Percentiles rank a stretch among this genome's conserved stretches.
phyloP scores from a whole-genome alignment of 495 filamentous ascomycete species.

The Penicillium pulvis region DNA sequence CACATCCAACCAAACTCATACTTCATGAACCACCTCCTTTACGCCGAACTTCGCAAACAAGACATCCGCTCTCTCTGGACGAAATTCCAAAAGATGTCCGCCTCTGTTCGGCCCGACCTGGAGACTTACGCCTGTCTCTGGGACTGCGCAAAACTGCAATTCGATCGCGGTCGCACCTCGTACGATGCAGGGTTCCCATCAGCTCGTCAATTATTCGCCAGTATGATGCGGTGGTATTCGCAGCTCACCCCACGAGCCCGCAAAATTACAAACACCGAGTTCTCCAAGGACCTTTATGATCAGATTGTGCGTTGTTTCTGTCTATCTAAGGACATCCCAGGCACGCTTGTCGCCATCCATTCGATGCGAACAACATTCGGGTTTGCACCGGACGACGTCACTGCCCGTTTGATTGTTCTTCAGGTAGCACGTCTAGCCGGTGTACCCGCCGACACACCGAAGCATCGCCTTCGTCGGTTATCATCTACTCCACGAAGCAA shows the following conservation, averaged over 20 bases:
- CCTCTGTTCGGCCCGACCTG: slow-evolving; percentile 58
- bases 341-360: slow-evolving; percentile 62
- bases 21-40: slow-evolving; percentile 76
- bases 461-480: slow-evolving; percentile 44
- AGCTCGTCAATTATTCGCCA: slow-evolving; percentile 58
- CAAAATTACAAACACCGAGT: slow-evolving; percentile 32
- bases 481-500: slow-evolving; percentile 46
- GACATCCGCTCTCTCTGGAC: slow-evolving; percentile 53
- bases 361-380: slow-evolving; percentile 56
- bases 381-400: slow-evolving; percentile 53
- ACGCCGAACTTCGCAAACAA: slow-evolving; percentile 56
- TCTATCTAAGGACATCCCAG: slow-evolving; percentile 53
- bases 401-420: slow-evolving; percentile 52
- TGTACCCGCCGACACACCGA: slow-evolving; percentile 42
- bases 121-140: slow-evolving; percentile 73
- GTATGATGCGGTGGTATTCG: slow-evolving; percentile 60
- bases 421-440: slow-evolving; percentile 52
- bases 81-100: slow-evolving; percentile 55
- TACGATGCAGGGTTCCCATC: slow-evolving; percentile 40
- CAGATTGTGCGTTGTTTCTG: slow-evolving; percentile 59
- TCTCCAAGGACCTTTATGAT: slow-evolving; percentile 57
- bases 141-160: slow-evolving; percentile 56
- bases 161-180: slow-evolving; percentile 45
- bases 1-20: slow-evolving; percentile 67
- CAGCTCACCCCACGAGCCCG: slow-evolving; percentile 31